phyloP scores from a whole-genome alignment of 1,284 basidiomycete genomes.

The Papiliotrema nemorosa region DNA sequence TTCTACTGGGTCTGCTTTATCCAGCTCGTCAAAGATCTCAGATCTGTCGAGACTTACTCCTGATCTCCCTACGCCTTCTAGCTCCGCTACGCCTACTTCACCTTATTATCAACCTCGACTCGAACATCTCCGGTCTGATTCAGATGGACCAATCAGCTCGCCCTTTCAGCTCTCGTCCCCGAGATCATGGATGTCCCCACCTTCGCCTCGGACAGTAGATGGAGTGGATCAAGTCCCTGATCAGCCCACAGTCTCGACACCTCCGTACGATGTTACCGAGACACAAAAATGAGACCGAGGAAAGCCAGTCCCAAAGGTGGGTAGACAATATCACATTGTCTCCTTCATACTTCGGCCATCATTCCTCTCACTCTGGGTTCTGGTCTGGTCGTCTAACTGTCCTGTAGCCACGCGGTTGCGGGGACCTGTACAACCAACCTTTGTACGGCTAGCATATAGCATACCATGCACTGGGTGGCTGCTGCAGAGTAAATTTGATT shows the following conservation, averaged over 20 bases:
- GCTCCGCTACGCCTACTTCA: background rate
- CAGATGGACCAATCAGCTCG: slow-evolving; percentile 15
- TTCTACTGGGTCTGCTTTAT: background rate
- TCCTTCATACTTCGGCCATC: too few relatives aligned
- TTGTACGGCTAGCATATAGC: too few relatives aligned
- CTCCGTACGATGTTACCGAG: too few relatives aligned
- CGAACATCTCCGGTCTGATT: background rate
- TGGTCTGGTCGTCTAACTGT: too few relatives aligned
- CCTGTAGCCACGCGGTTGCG: too few relatives aligned
- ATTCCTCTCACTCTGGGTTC: too few relatives aligned
- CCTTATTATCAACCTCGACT: background rate
- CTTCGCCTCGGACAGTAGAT: slow-evolving; percentile 25
- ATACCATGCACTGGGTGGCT: too few relatives aligned
- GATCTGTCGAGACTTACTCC: background rate
- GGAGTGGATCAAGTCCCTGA: slow-evolving; percentile 10
- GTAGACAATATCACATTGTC: too few relatives aligned
- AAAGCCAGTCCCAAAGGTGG: too few relatives aligned
- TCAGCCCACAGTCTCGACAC: slow-evolving; percentile 3
- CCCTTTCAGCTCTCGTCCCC: slow-evolving; percentile 24
- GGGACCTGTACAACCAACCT: too few relatives aligned
- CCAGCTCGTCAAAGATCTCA: background rate
- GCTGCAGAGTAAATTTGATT: too few relatives aligned
- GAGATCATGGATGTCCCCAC: slow-evolving; percentile 21
- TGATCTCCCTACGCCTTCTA: background rate
- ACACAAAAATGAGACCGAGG: too few relatives aligned